Base-by-base conservation (phyloP, 169 alveolate genomes). In the Eimeria acervulina region DNA sequence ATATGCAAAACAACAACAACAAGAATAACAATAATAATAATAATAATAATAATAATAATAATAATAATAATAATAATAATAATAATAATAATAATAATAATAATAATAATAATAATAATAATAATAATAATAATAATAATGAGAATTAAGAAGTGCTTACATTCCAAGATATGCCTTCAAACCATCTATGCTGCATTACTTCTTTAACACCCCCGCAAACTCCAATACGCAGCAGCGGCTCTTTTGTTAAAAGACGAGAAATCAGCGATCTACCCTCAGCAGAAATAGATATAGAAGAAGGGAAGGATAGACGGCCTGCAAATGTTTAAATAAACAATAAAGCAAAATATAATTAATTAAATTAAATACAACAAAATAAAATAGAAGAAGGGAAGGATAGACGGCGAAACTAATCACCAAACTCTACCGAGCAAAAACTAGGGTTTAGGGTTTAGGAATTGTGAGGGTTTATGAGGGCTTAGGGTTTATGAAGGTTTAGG, bases 151-250 rank as follows among this genome's bases (percentile, higher is more conserved):
- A 19, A 12, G 23, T 28, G 4, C 78, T 55, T 26, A 87, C 94
- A 52, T 87, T 87, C 94, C 94, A 87, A 81, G 33, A 23, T 52
- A 87, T 36, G 81, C 81, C 94, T 28, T 15, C 55, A 23, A 87
- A 68, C 94, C 94, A 87, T n/a, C 55, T 78, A 33, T 87, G 94
- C 33, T 52, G 52, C 52, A 55, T 6, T 26, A 87, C 33, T 61
- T 42, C 61, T 28, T 87, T 63, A 26, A 87, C 81, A 26, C 94
- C 94, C 38, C 38, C 83, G 63, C 61, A 63, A 26, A 55, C 66
- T 6, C 94, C 94, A 5, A 87, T 63, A 8, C 94, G 78, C 33
- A 36, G n/a, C 42, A 38, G 40, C 0, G 94, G 94, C n/a, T 87
- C 94, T 8, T 38, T 28, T 8, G 61, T 28, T 19, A 87, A 59